Evolutionary conservation across 345 rosid species (phyloP).

Genomic region (Erysimum cheiranthoides): DNA sequence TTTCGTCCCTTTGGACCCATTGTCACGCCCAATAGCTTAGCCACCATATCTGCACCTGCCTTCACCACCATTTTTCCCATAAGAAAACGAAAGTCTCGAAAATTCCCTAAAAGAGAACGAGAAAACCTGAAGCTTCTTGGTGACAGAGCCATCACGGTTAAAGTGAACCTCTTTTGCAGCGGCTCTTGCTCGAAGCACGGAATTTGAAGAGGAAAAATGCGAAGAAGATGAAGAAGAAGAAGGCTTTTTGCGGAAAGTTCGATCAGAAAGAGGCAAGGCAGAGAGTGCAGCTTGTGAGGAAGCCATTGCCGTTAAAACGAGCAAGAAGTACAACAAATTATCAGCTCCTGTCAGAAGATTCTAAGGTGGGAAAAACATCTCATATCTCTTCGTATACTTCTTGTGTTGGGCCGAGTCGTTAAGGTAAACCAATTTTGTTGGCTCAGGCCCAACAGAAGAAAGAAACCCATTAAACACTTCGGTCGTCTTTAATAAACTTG

Average conservation of each 20-base stretch:
- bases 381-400: slow-evolving; percentile 14
- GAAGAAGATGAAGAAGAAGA: slow-evolving; percentile 43
- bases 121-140: slow-evolving; percentile 81
- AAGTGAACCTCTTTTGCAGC: slow-evolving; percentile 78
- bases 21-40: slow-evolving; percentile 87
- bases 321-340: not conserved
- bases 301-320: slow-evolving; percentile 54
- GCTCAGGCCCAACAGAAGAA: not conserved
- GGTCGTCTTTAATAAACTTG: not conserved
- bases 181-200: slow-evolving; percentile 51
- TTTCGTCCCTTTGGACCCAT: slow-evolving; percentile 97
- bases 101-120: not conserved
- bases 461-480: not conserved
- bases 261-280: slow-evolving; percentile 55
- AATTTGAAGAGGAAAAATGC: slow-evolving; percentile 10
- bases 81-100: not conserved
- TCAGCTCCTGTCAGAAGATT: slow-evolving; percentile 15
- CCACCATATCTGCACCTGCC: slow-evolving; percentile 87
- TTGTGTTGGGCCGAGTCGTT: not conserved
- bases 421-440: not conserved
- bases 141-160: slow-evolving; percentile 84
- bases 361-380: slow-evolving; percentile 35
- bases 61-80: slow-evolving; percentile 34
- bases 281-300: slow-evolving; percentile 57
- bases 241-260: slow-evolving; percentile 38